Base-by-base conservation (phyloP, 495 filamentous ascomycete genomes). In the Lasiosphaeriaceae sp. region DNA sequence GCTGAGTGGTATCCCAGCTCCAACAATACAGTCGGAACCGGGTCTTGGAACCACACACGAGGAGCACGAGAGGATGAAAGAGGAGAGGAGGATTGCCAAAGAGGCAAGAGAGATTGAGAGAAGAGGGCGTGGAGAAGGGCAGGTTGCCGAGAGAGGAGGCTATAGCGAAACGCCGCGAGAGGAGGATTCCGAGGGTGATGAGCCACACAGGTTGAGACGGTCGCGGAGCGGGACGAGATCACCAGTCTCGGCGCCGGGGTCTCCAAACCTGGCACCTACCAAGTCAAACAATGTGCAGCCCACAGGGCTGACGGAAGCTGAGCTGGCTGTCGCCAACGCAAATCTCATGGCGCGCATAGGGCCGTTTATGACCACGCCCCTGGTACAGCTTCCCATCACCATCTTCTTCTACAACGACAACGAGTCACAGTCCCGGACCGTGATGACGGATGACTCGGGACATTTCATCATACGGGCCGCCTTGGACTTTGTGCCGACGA, bases 341-440 rank as follows among this genome's bases (percentile, higher is more conserved):
- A 87, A 92, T 65, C 76, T 99, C 11, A 90, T 96, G 85, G 84
- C 89, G 45, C 78, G 94, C 54, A 77, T 97, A 12, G 86, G 84
- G 31, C 94, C 95, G 11, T 99, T 99, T 64, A 75, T 97, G 71
- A 87, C 89, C 1, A 91, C 83, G 23, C 90, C 94, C 0, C 71
- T 93, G 53, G 77, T 83, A 3, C 80, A 85, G 44, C 75, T 81
- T 31, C 84, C 90, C 2, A 86, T 99, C 23, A 97, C 90, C 2
- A 75, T 94, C 1, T 96, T 97, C 74, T 96, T 97, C 73, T 97
- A 91, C 74, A 91, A 96, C 56, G 84, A 93, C 21, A 66, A 79
- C 2, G 72, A 80, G 37, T 94, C 92, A 19, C 86, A 86, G 60
- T 92, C 90, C 12, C 81, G 87, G 22, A 96, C 88, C 8, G 76